Percentiles rank a stretch among this genome's conserved stretches.
Conservation (phyloP, 768 basidiomycete species). For the Boletus rubropictus region DNA sequence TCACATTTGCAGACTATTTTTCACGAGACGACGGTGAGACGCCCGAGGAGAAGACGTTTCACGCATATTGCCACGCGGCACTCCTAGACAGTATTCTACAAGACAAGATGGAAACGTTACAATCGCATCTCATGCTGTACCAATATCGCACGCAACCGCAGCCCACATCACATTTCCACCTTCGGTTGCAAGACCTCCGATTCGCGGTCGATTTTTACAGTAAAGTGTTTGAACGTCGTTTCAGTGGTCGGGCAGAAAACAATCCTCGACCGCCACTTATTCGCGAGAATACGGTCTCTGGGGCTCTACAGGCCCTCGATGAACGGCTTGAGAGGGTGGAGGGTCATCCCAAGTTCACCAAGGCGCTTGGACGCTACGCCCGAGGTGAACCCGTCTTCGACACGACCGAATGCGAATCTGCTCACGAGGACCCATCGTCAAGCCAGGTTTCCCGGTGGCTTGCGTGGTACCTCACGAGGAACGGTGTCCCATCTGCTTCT, state of each 20-base stretch:
- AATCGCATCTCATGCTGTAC: slow-evolving; percentile 69
- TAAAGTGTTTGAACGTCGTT: slow-evolving; percentile 66
- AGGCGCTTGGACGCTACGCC: slow-evolving; percentile 49
- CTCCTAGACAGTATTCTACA: slow-evolving; percentile 85
- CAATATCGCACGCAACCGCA: slow-evolving; percentile 59
- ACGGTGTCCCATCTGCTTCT: slow-evolving; percentile 65
- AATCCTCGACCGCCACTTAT: slow-evolving; percentile 63
- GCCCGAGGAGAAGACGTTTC: slow-evolving; percentile 54
- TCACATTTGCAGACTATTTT: slow-evolving; percentile 77
- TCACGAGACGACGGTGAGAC: slow-evolving; percentile 57
- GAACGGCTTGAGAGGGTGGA: slow-evolving; percentile 43
- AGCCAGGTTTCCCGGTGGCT: slow-evolving; percentile 36
- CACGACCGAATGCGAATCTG: slow-evolving; percentile 3
- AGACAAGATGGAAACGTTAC: slow-evolving; percentile 78
- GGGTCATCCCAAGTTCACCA: slow-evolving; percentile 13
- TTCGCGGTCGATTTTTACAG: slow-evolving; percentile 74
- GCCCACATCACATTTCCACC: slow-evolving; percentile 53
- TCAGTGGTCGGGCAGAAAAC: slow-evolving; percentile 66
- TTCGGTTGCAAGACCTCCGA: slow-evolving; percentile 66
- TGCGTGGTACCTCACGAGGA: slow-evolving; percentile 67
- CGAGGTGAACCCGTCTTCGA: slow-evolving; percentile 43
- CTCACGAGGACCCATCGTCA: slow-evolving; percentile 5
- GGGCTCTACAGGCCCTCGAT: slow-evolving; percentile 59
- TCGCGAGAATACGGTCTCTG: slow-evolving; percentile 65
- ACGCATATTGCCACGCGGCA: slow-evolving; percentile 68